Evolutionary conservation across 176 grass and related monocot species (phyloP), one percentile per base, ranked within the genome.

Genomic region (Oryza glaberrima): DNA sequence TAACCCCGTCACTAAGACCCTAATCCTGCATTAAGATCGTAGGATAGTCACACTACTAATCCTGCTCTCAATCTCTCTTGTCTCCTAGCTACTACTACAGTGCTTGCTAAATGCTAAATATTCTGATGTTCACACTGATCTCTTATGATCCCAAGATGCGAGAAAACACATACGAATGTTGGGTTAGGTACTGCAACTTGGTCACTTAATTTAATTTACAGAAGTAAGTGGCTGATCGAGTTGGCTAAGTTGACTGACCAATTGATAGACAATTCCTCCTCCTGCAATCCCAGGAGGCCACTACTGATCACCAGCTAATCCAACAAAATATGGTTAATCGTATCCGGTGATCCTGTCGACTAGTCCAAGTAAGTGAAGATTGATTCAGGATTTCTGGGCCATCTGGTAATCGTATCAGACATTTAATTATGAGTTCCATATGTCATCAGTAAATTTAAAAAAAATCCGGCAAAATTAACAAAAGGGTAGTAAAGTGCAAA

Each of bases 31-130:
- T 81, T 65, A 38, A 19, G 40, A 40, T 6, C 60, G 6, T 20
- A 80, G 75, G 66, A 28, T 38, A 84, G 32, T 84, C 40, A 41
- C 70, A 12, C 61, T 83, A 6, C 61, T 83, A 68, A 79, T 67
- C 81, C 75, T 60, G 10, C 58, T 61, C 17, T 73, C 73, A 72
- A 22, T 30, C 64, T 65, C 78, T 12, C 4, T 26, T 78, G 75
- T 72, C 76, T 72, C 48, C 43, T n/a, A 17, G 19, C 45, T 6
- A 5, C 45, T 6, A 5, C 22, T 81, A 67, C 26, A 28, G 19
- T 41, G 7, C 40, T 41, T 41, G 40, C 40, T 41, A 41, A 41
- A 41, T 41, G 40, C 40, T 41, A 41, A 41, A 41, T 25, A 19
- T 34, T 38, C 28, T 20, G 48, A 77, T 58, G 36, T 60, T 77